Evolutionary conservation across 306 rosid species (phyloP).

Genomic region (Lathyrus sativus): DNA sequence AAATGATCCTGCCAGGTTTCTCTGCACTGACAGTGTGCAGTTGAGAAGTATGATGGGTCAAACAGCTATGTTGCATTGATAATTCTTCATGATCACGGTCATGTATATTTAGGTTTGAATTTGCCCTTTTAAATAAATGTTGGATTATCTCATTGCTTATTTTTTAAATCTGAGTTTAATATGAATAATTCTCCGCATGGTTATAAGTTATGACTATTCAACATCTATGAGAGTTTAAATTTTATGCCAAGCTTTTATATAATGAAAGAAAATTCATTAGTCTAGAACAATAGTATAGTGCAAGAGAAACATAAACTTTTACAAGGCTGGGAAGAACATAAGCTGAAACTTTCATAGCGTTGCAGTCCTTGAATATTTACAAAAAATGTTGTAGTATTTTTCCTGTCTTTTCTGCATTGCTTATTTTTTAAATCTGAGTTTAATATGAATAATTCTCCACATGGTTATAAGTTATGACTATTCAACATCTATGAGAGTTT

Average conservation of each 20-base stretch:
- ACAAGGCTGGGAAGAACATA: neutral
- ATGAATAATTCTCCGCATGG: neutral
- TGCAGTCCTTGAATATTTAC: neutral
- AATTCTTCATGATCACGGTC: constrained; percentile 10
- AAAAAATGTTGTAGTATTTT: neutral
- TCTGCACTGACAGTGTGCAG: constrained; percentile 99
- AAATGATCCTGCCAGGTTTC: constrained; percentile 97
- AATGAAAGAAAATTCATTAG: neutral
- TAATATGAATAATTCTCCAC: constrained; percentile 1
- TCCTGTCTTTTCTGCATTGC: neutral
- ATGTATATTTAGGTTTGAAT: constrained; percentile 4
- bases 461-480: neutral
- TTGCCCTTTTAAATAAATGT: neutral
- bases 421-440: neutral
- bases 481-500: neutral
- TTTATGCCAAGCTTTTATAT: neutral
- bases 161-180: neutral
- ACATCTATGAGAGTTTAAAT: neutral
- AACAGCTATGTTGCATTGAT: constrained; percentile 44
- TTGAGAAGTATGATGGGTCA: constrained; percentile 98
- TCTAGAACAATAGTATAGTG: neutral
- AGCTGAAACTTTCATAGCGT: neutral
- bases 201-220: neutral
- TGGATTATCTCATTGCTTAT: neutral
- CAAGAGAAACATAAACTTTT: neutral